Evolutionary conservation across 2,329 filamentous ascomycete species (phyloP).

Genomic region (Chaetothyriales sp.): DNA sequence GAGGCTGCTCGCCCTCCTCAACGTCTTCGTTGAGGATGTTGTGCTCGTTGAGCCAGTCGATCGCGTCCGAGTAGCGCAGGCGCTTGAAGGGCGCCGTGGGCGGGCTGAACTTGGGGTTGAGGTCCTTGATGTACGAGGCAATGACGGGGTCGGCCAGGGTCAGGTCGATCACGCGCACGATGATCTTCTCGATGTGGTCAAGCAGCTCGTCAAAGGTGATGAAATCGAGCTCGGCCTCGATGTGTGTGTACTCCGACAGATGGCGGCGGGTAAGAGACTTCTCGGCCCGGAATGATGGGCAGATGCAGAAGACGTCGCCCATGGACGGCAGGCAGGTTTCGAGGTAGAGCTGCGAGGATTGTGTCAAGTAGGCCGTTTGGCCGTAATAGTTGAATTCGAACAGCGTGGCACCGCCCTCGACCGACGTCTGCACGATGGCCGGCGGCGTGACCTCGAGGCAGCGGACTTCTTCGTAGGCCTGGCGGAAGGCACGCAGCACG

Average conservation of each 20-base stretch:
- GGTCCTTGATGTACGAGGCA: slow-evolving; percentile 60
- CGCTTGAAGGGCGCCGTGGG: slow-evolving; percentile 79
- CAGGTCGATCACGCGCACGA: slow-evolving; percentile 73
- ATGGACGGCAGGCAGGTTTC: slow-evolving; percentile 85
- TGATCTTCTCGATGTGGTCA: slow-evolving; percentile 69
- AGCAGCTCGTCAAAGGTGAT: slow-evolving; percentile 86
- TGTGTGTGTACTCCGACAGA: slow-evolving; percentile 88
- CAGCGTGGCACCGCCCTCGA: slow-evolving; percentile 82
- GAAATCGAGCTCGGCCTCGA: slow-evolving; percentile 93
- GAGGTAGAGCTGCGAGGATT: slow-evolving; percentile 93
- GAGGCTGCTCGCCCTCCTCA: slow-evolving; percentile 19
- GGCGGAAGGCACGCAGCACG: slow-evolving; percentile 67
- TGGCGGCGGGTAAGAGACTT: slow-evolving; percentile 91
- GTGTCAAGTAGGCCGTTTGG: slow-evolving; percentile 82
- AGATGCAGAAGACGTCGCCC: slow-evolving; percentile 93
- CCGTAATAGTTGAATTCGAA: slow-evolving; percentile 85
- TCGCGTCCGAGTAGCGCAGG: slow-evolving; percentile 90
- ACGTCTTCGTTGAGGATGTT: slow-evolving; percentile 84
- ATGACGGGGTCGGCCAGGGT: slow-evolving; percentile 60
- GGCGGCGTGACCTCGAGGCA: slow-evolving; percentile 78
- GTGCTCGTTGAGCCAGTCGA: slow-evolving; percentile 82
- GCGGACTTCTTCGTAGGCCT: slow-evolving; percentile 61
- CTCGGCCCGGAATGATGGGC: slow-evolving; percentile 97
- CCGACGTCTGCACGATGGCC: slow-evolving; percentile 85
- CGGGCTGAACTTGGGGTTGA: slow-evolving; percentile 80